Evolutionary conservation across 2,329 filamentous ascomycete genomes (phyloP), one percentile per base, ranked within the genome.

Genomic region (Ascochyta lentis): DNA sequence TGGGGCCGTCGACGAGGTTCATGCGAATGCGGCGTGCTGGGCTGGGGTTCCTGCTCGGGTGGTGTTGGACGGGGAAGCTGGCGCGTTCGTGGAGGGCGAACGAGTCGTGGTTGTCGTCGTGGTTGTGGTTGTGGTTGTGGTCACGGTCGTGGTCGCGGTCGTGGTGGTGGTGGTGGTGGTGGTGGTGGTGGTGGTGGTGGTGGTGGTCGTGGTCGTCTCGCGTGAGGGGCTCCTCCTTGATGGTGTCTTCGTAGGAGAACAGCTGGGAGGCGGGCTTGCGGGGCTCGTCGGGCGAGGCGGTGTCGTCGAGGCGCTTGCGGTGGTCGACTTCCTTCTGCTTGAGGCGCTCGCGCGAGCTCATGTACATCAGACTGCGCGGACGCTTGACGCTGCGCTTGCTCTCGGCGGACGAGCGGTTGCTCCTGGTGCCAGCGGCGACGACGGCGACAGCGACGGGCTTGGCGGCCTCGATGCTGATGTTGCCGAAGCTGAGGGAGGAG

Each of bases 291-390:
- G 58, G 54, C 69, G 40, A 73, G 37, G 73, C 39, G 63, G 73
- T 33, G 72, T 79, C 60, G 74, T 83, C 67, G 44, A 34, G 76
- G 37, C 86, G 81, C 66, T 84, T 88, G 63, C 83, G 83, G 19
- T 9, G 41, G 60, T 89, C 86, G 4, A 77, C 76, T 59, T 89
- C 87, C 61, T 82, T 86, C 47, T 86, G 85, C 41, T 84, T 81
- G 41, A 91, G 76, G 27, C 82, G 81, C 71, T 91, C 89, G 68
- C 84, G 88, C 41, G 89, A 91, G 76, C 83, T 87, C 87, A 89
- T 90, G 67, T 90, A 90, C 83, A 88, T 86, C 67, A 90, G 76
- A 3, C 86, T 84, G 69, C 83, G 85, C 58, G 83, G 69, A 44
- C 65, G 69, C 48, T 66, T 74, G 29, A 60, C 56, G 56, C 74